Percentiles rank a stretch among this genome's conserved stretches.
phyloP scores from a whole-genome alignment of 2,329 filamentous ascomycete species.

The Kalaharituber pfeilii region DNA sequence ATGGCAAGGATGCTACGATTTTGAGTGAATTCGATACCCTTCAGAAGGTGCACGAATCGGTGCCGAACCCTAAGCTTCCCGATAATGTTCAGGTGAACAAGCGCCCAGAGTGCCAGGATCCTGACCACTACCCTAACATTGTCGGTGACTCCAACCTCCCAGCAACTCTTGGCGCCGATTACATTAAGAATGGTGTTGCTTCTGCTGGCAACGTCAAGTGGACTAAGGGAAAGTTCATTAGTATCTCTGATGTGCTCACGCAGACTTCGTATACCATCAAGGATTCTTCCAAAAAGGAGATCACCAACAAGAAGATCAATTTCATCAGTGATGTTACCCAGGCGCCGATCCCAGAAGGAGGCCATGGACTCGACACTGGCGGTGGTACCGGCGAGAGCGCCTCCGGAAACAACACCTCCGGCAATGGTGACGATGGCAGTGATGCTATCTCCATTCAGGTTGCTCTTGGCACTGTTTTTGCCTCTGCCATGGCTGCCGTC shows the following conservation, averaged over 20 bases:
- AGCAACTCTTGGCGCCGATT: conserved; percentile 12
- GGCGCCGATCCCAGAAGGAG: conserved; percentile 8
- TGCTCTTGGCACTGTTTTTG: background rate
- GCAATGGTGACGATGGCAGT: background rate
- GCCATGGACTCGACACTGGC: conserved; percentile 17
- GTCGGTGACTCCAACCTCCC: conserved; percentile 17
- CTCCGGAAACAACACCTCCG: background rate
- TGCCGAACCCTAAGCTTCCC: conserved; percentile 13
- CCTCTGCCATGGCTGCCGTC: background rate
- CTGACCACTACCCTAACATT: conserved; percentile 12
- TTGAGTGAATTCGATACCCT: conserved; percentile 29
- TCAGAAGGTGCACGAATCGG: conserved; percentile 16
- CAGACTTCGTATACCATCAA: conserved; percentile 25
- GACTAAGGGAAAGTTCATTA: conserved; percentile 22
- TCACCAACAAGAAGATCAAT: conserved; percentile 14
- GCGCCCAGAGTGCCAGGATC: conserved; percentile 14
- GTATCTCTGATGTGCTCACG: conserved; percentile 26
- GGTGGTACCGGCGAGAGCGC: conserved; percentile 11
- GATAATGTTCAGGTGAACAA: conserved; percentile 11
- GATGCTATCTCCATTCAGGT: background rate
- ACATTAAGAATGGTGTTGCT: conserved; percentile 15
- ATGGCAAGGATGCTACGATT: conserved; percentile 29
- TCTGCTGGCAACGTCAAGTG: conserved; percentile 8
- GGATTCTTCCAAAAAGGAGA: conserved; percentile 22
- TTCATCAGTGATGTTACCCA: conserved; percentile 6